Percentiles rank a stretch among this genome's conserved stretches.
phyloP scores from a whole-genome alignment of 2,329 filamentous ascomycete genomes.

The Botryosphaeria agaves region DNA sequence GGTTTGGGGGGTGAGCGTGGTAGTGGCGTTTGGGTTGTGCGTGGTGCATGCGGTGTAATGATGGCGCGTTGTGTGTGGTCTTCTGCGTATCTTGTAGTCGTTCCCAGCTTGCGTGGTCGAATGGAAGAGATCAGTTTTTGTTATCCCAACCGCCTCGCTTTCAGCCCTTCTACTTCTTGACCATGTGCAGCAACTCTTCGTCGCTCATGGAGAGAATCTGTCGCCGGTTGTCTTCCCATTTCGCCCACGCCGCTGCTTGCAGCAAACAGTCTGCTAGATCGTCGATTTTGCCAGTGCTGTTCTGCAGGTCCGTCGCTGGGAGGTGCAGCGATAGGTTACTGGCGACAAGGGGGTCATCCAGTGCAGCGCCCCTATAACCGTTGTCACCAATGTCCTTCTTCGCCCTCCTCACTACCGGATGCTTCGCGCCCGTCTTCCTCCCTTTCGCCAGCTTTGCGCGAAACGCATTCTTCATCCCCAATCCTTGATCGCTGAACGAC shows the following conservation, averaged over 20 bases:
- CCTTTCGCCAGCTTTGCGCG: conserved; percentile 13
- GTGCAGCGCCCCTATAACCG: background rate
- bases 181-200: background rate
- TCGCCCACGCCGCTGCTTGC: conserved; percentile 60
- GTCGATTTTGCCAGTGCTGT: conserved; percentile 46
- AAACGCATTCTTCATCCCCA: conserved; percentile 18
- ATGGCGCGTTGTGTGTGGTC: no score
- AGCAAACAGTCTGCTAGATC: conserved; percentile 67
- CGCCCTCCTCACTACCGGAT: conserved; percentile 7
- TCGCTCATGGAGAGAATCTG: conserved; percentile 6
- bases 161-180: background rate
- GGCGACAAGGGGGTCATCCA: background rate
- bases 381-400: conserved; percentile 9
- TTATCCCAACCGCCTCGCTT: no score
- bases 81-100: no score
- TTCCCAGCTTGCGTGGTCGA: no score
- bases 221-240: conserved; percentile 48
- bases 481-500: conserved; percentile 16
- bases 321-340: no score
- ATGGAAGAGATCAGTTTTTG: no score
- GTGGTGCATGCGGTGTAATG: no score
- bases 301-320: background rate
- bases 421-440: conserved; percentile 6
- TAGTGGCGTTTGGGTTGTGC: no score
- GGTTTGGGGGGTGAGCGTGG: no score